Conservation (phyloP, 2,329 filamentous ascomycete genomes). For the Cladosporium sp. region DNA sequence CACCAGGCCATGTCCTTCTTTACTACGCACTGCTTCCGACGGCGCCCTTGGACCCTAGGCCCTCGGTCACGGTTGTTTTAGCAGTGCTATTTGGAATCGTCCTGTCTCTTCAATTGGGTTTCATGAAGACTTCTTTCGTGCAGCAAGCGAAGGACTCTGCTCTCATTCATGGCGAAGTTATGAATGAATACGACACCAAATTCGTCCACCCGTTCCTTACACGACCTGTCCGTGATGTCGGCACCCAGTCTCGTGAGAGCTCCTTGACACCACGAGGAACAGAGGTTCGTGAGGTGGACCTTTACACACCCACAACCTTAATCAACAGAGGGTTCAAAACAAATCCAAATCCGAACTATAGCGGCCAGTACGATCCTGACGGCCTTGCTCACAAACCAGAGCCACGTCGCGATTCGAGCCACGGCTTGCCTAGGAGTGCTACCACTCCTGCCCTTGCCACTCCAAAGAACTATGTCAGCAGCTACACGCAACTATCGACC, state of each 20-base stretch:
- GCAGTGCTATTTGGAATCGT: conserved; percentile 74
- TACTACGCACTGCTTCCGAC: conserved; percentile 88
- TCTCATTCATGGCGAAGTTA: conserved; percentile 85
- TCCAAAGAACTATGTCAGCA: conserved; percentile 30
- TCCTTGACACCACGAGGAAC: conserved; percentile 35
- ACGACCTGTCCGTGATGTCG: conserved; percentile 73
- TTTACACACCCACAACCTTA: conserved; percentile 61
- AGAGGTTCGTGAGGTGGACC: conserved; percentile 54
- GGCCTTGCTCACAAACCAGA: conserved; percentile 32
- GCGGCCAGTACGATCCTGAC: conserved; percentile 66
- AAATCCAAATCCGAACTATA: conserved; percentile 80
- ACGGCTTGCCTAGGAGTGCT: conserved; percentile 12
- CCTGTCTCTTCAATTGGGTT: conserved; percentile 73
- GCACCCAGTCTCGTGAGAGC: conserved; percentile 67
- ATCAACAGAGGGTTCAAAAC: conserved; percentile 76
- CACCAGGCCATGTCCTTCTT: conserved; percentile 86
- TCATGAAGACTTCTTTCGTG: conserved; percentile 71
- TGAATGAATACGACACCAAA: conserved; percentile 95
- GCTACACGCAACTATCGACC: conserved; percentile 38
- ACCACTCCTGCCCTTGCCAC: conserved; percentile 22
- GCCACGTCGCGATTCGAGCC: conserved; percentile 26
- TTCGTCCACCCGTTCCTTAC: conserved; percentile 90
- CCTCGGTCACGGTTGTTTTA: conserved; percentile 82
- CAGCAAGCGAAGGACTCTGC: conserved; percentile 83
- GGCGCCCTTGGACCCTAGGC: conserved; percentile 70